Evolutionary conservation across 306 rosid genomes (phyloP).

Genomic region (Hylodesmum podocarpum): DNA sequence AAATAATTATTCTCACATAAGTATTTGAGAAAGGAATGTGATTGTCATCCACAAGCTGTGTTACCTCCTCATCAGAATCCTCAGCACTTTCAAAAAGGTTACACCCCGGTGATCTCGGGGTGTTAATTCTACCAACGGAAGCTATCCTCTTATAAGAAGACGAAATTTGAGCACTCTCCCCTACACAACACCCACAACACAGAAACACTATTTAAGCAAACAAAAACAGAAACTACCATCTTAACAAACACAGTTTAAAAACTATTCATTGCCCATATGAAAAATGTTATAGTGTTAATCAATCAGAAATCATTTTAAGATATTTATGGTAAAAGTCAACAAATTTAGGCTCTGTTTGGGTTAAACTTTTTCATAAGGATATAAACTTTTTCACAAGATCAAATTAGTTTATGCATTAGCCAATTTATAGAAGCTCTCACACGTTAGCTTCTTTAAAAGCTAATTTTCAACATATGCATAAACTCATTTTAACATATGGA

Average conservation of each 20-base stretch:
- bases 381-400: too few relatives aligned
- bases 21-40: conserved; percentile 35
- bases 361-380: too few relatives aligned
- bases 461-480: too few relatives aligned
- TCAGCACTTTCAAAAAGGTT: conserved; percentile 46
- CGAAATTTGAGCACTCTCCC: conserved; percentile 39
- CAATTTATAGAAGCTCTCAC: too few relatives aligned
- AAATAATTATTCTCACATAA: conserved; percentile 32
- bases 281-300: background rate
- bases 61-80: conserved; percentile 72
- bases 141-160: conserved; percentile 45
- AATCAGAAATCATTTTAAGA: background rate
- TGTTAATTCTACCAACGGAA: conserved; percentile 54
- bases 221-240: background rate
- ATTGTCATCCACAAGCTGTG: conserved; percentile 51
- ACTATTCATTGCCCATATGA: too few relatives aligned
- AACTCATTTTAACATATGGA: too few relatives aligned
- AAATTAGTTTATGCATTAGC: too few relatives aligned
- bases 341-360: too few relatives aligned
- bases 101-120: conserved; percentile 58
- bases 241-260: too few relatives aligned
- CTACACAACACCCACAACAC: conserved; percentile 32
- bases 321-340: background rate
- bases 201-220: background rate
- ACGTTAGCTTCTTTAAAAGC: too few relatives aligned